Evolutionary conservation across 768 basidiomycete species (phyloP), one percentile per base, ranked within the genome.

Genomic region (Rhizopogon rudus): DNA sequence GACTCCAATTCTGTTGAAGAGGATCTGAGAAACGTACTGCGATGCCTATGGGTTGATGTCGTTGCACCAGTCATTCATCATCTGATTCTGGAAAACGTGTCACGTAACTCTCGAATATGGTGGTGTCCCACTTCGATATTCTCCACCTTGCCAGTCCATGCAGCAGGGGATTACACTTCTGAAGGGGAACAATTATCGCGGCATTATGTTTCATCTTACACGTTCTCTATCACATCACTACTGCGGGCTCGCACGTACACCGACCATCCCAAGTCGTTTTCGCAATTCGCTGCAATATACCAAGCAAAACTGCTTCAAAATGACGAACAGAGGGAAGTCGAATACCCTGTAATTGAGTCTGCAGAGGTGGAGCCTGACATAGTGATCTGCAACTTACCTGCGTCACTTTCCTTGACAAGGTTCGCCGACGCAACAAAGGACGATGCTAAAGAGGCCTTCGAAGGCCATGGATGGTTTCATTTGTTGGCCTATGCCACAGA

Each of bases 401-500:
- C 33, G 10, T 48, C 25, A 8, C 4, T 31, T 20, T 41, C 44
- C 50, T 43, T 56, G 25, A 45, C 44, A 31, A 52, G 33, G 22
- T 51, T 53, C 16, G 3, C 29, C 5, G n/a, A 25, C 7, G 49
- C 55, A 20, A 56, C 51, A 13, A 52, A 39, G 17, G 25, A 52
- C 0, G 51, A 33, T 6, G 55, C 55, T 2, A 9, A 37, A 1
- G 14, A 45, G 14, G 41, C 51, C 35, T 20, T 63, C 12, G n/a
- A 40, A 28, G 9, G 33, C 17, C 44, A 60, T 25, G n/a, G 44
- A 1, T 65, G 60, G 62, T 53, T 59, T 8, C 64, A 65, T 44
- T 57, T 65, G 41, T 53, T 60, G 4, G 63, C 62, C 35, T 64
- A 66, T 42, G 65, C 55, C 6, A 43, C n/a, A 12, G 54, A 52